Conservation (phyloP, 306 rosid species). For the Glycine soja region DNA sequence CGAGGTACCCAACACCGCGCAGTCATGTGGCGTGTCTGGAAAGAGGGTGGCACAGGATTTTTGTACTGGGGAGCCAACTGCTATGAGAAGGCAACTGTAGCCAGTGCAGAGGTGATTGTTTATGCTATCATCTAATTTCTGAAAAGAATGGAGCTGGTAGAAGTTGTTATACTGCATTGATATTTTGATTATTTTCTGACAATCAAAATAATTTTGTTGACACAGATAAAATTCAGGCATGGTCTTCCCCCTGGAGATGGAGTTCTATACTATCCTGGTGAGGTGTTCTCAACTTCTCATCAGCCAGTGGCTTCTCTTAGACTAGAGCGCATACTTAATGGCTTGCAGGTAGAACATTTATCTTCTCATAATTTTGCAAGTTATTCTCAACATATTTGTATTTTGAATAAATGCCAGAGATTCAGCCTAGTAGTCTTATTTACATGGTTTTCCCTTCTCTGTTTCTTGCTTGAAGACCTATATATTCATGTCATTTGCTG, state of each 20-base stretch:
- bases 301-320: conserved; percentile 94
- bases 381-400: conserved; percentile 6
- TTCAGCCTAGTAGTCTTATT: conserved; percentile 1
- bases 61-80: conserved; percentile 99
- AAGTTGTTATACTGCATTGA: background rate
- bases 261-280: conserved; percentile 94
- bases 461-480: background rate
- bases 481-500: no score
- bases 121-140: conserved; percentile 21
- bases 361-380: conserved; percentile 23
- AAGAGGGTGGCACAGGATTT: conserved; percentile 99
- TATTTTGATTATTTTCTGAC: conserved; percentile 20
- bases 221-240: conserved; percentile 88
- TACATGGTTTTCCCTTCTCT: background rate
- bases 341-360: conserved; percentile 78
- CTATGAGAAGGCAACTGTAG: conserved; percentile 90
- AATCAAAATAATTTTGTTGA: conserved; percentile 33
- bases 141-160: conserved; percentile 11
- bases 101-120: conserved; percentile 87
- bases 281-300: conserved; percentile 83
- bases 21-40: conserved; percentile 99
- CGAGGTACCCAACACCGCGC: conserved; percentile 99
- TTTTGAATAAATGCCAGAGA: conserved; percentile 9
- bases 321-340: conserved; percentile 94
- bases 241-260: conserved; percentile 99